A percentile compares a stretch with the other conserved stretches of the same genome.
Conservation (phyloP, 2,329 filamentous ascomycete species). For the Talaromyces sp. region DNA sequence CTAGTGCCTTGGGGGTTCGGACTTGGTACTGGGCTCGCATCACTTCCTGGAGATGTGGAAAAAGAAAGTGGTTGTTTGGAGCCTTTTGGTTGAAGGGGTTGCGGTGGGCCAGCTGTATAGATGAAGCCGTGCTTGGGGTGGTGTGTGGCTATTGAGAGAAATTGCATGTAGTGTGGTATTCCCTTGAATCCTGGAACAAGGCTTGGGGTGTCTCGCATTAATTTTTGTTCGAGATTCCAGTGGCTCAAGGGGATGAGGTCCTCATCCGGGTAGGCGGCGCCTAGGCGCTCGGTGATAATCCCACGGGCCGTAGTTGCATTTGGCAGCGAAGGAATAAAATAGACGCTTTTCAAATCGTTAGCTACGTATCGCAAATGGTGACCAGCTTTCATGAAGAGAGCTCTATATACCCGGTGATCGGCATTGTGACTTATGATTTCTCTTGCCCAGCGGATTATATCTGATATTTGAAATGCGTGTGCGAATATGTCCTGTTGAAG, state of each 20-base stretch:
- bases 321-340: slow-evolving; percentile 46
- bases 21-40: neutral
- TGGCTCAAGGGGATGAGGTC: slow-evolving; percentile 38
- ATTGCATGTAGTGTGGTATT: slow-evolving; percentile 45
- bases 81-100: too few relatives aligned
- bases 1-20: neutral
- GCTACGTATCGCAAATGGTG: slow-evolving; percentile 8
- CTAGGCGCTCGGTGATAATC: slow-evolving; percentile 43
- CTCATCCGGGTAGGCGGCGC: slow-evolving; percentile 38
- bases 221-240: slow-evolving; percentile 47
- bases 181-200: slow-evolving; percentile 37
- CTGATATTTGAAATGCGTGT: neutral
- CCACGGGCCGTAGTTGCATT: slow-evolving; percentile 41
- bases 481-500: neutral
- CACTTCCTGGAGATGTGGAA: slow-evolving; percentile 1
- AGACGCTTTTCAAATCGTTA: slow-evolving; percentile 35
- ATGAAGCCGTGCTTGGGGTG: slow-evolving; percentile 45
- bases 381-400: neutral
- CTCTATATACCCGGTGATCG: slow-evolving; percentile 38
- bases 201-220: slow-evolving; percentile 47
- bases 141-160: slow-evolving; percentile 43
- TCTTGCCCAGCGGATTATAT: neutral
- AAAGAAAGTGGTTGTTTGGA: slow-evolving; percentile 9
- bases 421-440: slow-evolving; percentile 25
- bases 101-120: slow-evolving; percentile 41